phyloP scores from a whole-genome alignment of 192 early-diverging fungal species.

The Podila epigama region DNA sequence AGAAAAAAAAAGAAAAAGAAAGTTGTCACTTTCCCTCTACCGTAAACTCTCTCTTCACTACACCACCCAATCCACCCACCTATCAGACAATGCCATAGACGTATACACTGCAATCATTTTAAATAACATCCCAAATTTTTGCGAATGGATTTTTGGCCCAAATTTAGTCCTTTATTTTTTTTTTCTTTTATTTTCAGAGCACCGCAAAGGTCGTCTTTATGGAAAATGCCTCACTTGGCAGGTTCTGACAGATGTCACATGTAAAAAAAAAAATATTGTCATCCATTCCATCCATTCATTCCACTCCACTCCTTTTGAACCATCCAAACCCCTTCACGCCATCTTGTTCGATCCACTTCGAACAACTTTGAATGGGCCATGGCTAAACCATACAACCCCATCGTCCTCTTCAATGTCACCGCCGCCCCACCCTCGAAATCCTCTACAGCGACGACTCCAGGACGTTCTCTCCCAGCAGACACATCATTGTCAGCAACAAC shows the following conservation, averaged over 20 bases:
- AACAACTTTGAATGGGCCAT: constrained; percentile 2
- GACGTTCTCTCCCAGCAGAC: neutral
- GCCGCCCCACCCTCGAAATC: neutral
- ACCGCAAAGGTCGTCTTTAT: neutral
- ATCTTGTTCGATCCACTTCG: too few relatives aligned
- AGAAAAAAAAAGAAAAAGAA: constrained; percentile 1
- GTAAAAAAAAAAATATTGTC: neutral
- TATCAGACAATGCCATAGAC: neutral
- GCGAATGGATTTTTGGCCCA: neutral
- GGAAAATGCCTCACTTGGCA: neutral
- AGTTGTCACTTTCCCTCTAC: neutral
- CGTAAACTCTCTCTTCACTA: neutral
- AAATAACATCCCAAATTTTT: neutral
- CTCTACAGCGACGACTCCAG: neutral
- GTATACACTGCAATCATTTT: neutral
- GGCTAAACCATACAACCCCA: constrained; percentile 15
- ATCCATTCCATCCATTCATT: neutral
- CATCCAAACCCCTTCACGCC: neutral
- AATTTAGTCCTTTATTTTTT: too few relatives aligned
- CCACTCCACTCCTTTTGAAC: neutral
- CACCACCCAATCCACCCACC: neutral
- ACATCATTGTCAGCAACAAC: neutral
- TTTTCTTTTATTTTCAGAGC: constrained; percentile 4
- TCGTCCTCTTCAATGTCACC: constrained; percentile 35
- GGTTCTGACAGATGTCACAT: neutral